Conservation (phyloP, 2,329 filamentous ascomycete species). For the Pseudogymnoascus sp. region DNA sequence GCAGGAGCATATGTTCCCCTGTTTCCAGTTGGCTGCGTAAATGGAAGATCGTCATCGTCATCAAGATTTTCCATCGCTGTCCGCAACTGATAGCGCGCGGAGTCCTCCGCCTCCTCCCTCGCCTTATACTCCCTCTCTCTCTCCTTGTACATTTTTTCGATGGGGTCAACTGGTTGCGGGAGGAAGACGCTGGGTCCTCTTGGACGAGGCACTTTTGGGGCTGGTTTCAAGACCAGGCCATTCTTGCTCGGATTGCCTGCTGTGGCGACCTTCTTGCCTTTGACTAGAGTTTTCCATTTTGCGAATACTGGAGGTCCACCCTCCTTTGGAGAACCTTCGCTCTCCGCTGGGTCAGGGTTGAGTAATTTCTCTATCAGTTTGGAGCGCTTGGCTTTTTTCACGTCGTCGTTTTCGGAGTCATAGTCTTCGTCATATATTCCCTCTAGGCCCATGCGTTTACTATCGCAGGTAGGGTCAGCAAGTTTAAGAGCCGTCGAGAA, state of each 20-base stretch:
- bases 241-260: background rate
- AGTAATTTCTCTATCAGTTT: background rate
- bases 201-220: background rate
- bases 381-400: background rate
- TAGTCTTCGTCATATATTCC: background rate
- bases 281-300: background rate
- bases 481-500: background rate
- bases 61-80: background rate
- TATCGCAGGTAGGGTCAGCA: background rate
- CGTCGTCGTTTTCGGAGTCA: background rate
- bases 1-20: background rate
- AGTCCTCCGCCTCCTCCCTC: background rate
- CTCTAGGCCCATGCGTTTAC: background rate
- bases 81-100: background rate
- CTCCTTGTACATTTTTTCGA: background rate
- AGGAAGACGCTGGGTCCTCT: background rate
- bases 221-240: background rate
- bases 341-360: background rate
- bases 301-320: background rate
- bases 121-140: background rate
- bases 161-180: background rate
- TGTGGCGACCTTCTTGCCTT: background rate
- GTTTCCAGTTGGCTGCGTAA: background rate
- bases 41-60: background rate
- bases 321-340: no score